Conservation (phyloP, 2,329 filamentous ascomycete genomes). For the Scopulariopsis brevicaulis region DNA sequence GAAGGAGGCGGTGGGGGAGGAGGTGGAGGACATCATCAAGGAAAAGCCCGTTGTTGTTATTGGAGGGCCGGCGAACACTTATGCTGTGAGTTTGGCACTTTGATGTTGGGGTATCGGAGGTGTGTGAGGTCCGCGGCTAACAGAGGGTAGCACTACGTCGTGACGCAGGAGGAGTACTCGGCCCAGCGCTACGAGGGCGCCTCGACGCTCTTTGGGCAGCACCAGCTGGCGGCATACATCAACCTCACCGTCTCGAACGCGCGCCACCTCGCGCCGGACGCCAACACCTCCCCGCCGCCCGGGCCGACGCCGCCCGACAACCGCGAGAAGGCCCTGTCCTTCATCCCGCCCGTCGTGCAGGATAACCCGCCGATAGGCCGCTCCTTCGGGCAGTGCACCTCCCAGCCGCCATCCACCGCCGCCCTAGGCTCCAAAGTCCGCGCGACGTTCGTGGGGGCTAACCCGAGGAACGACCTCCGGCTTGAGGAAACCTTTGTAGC, state of each 20-base stretch:
- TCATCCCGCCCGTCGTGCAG: conserved; percentile 68
- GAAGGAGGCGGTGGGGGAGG: conserved; percentile 55
- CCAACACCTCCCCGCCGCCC: conserved; percentile 22
- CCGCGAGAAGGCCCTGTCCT: conserved; percentile 59
- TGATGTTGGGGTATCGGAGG: neutral
- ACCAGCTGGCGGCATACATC: conserved; percentile 79
- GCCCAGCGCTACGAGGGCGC: conserved; percentile 87
- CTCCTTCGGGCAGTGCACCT: conserved; percentile 56
- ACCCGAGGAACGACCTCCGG: conserved; percentile 75
- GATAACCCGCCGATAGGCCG: conserved; percentile 56
- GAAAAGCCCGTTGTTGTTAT: conserved; percentile 62
- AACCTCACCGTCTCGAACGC: conserved; percentile 64
- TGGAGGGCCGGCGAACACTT: conserved; percentile 80
- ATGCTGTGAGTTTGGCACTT: conserved; percentile 35
- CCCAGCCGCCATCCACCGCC: conserved; percentile 38
- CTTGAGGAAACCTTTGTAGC: conserved; percentile 68
- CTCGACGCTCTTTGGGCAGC: conserved; percentile 74
- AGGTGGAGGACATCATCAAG: conserved; percentile 29
- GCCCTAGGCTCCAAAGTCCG: conserved; percentile 44
- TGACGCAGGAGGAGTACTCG: conserved; percentile 15
- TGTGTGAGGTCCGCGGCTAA: neutral
- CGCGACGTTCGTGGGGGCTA: conserved; percentile 71
- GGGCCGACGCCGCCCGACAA: conserved; percentile 66
- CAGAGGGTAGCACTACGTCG: conserved; percentile 17
- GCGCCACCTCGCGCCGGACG: conserved; percentile 46